Conservation (phyloP, 495 filamentous ascomycete genomes). For the Penicillium daleae region DNA sequence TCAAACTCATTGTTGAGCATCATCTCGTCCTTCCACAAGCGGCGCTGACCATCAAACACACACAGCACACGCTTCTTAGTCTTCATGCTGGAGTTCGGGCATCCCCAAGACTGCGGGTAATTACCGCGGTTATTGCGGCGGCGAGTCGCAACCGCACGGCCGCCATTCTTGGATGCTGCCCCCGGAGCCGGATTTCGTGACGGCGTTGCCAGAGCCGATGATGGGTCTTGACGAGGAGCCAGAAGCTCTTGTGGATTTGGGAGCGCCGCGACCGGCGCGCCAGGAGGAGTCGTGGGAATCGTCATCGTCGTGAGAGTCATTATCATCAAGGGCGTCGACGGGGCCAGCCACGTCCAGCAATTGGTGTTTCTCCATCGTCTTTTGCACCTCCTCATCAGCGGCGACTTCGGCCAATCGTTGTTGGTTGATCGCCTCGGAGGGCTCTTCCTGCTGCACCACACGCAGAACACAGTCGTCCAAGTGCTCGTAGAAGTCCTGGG, state of each 20-base stretch:
- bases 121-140: constrained; percentile 85
- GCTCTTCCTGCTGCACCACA: constrained; percentile 96
- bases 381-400: constrained; percentile 77
- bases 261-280: constrained; percentile 54
- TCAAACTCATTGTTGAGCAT: constrained; percentile 96
- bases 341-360: constrained; percentile 62
- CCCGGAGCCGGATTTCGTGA: constrained; percentile 45
- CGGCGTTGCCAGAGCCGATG: constrained; percentile 54
- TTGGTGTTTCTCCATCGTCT: constrained; percentile 82
- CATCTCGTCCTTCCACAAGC: constrained; percentile 98
- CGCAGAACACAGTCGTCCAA: constrained; percentile 97
- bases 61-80: constrained; percentile 96
- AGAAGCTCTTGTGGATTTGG: constrained; percentile 45
- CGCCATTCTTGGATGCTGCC: constrained; percentile 29
- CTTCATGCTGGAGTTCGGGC: constrained; percentile 86
- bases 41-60: constrained; percentile 86
- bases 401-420: constrained; percentile 79
- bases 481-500: constrained; percentile 99
- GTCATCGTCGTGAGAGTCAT: constrained; percentile 65
- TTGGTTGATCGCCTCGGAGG: constrained; percentile 94
- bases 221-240: constrained; percentile 46
- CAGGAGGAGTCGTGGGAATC: constrained; percentile 58
- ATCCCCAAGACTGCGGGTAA: constrained; percentile 92
- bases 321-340: constrained; percentile 52
- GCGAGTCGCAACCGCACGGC: constrained; percentile 59